A percentile compares a stretch with the other conserved stretches of the same genome.
These are phyloP conservation scores for Botrytis fragariae DNA, from an alignment of 2,329 filamentous ascomycete genomes.

Conservation along the genomic window DNA sequence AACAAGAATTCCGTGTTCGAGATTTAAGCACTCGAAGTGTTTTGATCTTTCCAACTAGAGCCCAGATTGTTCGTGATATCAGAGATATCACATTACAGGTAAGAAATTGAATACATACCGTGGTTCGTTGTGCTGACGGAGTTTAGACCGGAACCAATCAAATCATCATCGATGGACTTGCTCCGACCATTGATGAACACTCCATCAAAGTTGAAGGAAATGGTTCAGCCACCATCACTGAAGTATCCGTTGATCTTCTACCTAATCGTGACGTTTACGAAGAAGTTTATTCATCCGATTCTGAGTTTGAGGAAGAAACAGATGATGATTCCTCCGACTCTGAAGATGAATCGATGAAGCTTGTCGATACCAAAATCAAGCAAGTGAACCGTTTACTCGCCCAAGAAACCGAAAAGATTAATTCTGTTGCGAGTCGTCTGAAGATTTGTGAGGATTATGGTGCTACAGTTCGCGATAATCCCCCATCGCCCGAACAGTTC, in stretches of 20 bases:
- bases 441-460: slow-evolving; percentile 34
- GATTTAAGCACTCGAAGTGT: slow-evolving; percentile 60
- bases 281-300: slow-evolving; percentile 40
- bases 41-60: slow-evolving; percentile 59
- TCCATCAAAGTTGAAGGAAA: slow-evolving; percentile 60
- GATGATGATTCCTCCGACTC: slow-evolving; percentile 36
- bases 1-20: slow-evolving; percentile 53
- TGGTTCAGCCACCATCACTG: slow-evolving; percentile 57
- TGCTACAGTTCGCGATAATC: slow-evolving; percentile 27
- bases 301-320: slow-evolving; percentile 37
- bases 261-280: slow-evolving; percentile 48
- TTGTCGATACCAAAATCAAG: slow-evolving; percentile 30
- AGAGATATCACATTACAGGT: slow-evolving; percentile 48
- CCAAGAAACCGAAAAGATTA: slow-evolving; percentile 38
- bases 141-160: slow-evolving; percentile 52
- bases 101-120: background rate
- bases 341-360: slow-evolving; percentile 33
- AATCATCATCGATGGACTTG: slow-evolving; percentile 54
- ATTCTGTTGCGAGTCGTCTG: slow-evolving; percentile 32
- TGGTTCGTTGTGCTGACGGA: background rate
- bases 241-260: slow-evolving; percentile 59
- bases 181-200: slow-evolving; percentile 52
- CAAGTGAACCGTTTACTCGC: slow-evolving; percentile 27
- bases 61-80: slow-evolving; percentile 60
- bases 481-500: slow-evolving; percentile 28